Conservation (phyloP, 305 asterid genomes). For the Fraxinus greggii region DNA sequence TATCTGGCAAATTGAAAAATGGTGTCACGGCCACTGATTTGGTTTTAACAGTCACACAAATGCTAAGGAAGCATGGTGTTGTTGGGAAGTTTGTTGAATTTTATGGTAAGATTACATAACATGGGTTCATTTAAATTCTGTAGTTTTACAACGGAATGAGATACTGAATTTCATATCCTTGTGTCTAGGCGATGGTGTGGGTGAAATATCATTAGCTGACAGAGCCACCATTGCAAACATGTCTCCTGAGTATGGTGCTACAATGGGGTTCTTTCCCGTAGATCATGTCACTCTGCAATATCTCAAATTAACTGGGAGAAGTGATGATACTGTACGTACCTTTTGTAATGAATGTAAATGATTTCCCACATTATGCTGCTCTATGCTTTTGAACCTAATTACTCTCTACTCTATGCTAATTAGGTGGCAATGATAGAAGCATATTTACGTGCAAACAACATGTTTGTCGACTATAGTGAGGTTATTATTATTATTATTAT, state of each 20-base stretch:
- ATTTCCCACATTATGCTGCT: conserved; percentile 3
- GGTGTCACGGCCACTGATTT: conserved; percentile 57
- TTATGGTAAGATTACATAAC: conserved; percentile 30
- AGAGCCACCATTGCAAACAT: conserved; percentile 58
- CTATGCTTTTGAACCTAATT: conserved; percentile 1
- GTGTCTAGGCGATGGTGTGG: conserved; percentile 44
- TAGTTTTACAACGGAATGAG: not conserved
- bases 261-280: conserved; percentile 57
- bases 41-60: conserved; percentile 49
- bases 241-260: conserved; percentile 60
- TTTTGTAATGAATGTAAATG: conserved; percentile 7
- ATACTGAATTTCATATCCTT: not conserved
- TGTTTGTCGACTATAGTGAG: conserved; percentile 86
- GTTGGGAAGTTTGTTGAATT: conserved; percentile 59
- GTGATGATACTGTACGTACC: conserved; percentile 77
- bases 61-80: conserved; percentile 55
- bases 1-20: conserved; percentile 43
- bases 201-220: conserved; percentile 47
- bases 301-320: conserved; percentile 84
- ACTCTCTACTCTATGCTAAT: conserved; percentile 18
- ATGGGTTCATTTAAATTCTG: not conserved
- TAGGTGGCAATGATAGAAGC: conserved; percentile 92
- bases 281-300: conserved; percentile 76
- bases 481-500: conserved; percentile 14
- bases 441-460: conserved; percentile 82